Conservation (phyloP, 108 stramenopile genomes). For the Nannochloropsis oceanica region DNA sequence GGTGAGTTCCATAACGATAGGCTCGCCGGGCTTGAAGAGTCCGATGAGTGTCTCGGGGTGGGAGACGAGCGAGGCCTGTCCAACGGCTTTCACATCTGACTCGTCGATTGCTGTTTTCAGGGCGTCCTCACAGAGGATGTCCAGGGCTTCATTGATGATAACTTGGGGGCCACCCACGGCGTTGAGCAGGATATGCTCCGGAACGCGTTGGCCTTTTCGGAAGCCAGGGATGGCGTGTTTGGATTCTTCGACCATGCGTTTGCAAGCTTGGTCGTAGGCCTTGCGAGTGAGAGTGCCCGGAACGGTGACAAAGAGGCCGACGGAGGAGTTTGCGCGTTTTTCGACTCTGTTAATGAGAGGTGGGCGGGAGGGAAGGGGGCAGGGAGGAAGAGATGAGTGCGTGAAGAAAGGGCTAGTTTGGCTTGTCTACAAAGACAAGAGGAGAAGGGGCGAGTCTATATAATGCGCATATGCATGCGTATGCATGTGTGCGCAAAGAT, state of each 20-base stretch:
- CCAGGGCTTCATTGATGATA: background rate
- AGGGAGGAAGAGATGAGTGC: no score
- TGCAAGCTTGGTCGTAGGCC: background rate
- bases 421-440: no score
- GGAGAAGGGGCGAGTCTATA: no score
- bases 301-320: background rate
- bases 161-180: background rate
- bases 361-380: background rate
- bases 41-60: background rate
- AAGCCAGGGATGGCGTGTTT: background rate
- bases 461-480: no score
- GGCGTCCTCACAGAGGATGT: background rate
- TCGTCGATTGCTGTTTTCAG: slow-evolving; percentile 6
- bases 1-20: slow-evolving; percentile 10
- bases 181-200: background rate
- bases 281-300: background rate
- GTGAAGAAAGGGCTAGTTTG: no score
- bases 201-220: background rate
- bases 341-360: background rate
- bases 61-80: slow-evolving; percentile 4
- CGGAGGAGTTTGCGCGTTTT: background rate
- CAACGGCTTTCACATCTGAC: slow-evolving; percentile 4
- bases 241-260: background rate
- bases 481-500: no score
- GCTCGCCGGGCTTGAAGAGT: background rate